phyloP scores from a whole-genome alignment of 768 basidiomycete genomes.

The Neoboletus subvelutipes region DNA sequence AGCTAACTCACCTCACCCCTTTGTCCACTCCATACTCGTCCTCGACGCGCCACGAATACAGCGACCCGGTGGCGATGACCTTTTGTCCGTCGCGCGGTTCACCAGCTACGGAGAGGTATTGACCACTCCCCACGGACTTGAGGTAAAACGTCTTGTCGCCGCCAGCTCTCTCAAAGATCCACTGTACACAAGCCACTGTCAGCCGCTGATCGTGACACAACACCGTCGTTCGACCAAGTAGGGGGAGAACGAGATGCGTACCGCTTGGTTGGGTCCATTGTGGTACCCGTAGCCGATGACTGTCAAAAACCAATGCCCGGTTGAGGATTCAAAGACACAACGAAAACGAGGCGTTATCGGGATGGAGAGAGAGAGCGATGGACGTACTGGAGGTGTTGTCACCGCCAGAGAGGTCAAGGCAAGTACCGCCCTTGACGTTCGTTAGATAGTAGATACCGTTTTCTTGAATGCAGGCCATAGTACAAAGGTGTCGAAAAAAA shows the following conservation, averaged over 20 bases:
- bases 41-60: conserved; percentile 51
- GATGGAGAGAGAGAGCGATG: rapidly evolving
- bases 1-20: conserved; percentile 42
- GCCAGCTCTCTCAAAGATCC: conserved; percentile 38
- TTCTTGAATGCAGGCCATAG: conserved; percentile 29
- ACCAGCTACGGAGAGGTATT: conserved; percentile 42
- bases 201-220: background rate
- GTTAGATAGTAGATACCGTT: conserved; percentile 45
- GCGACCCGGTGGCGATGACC: conserved; percentile 37
- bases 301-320: conserved; percentile 9
- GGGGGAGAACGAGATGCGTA: conserved; percentile 17
- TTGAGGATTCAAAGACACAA: background rate
- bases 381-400: conserved; percentile 48
- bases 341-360: background rate
- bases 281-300: conserved; percentile 51
- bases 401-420: conserved; percentile 53
- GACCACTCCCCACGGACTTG: conserved; percentile 40
- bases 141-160: conserved; percentile 38
- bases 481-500: background rate
- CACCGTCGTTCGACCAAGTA: no score
- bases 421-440: conserved; percentile 53
- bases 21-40: conserved; percentile 39
- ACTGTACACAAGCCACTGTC: conserved; percentile 34
- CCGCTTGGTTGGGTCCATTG: conserved; percentile 49
- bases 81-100: conserved; percentile 36